Percentiles rank a stretch among this genome's conserved stretches.
Evolutionary conservation across 2,329 filamentous ascomycete genomes (phyloP).

Genomic region (Fusarium austroafricanum): DNA sequence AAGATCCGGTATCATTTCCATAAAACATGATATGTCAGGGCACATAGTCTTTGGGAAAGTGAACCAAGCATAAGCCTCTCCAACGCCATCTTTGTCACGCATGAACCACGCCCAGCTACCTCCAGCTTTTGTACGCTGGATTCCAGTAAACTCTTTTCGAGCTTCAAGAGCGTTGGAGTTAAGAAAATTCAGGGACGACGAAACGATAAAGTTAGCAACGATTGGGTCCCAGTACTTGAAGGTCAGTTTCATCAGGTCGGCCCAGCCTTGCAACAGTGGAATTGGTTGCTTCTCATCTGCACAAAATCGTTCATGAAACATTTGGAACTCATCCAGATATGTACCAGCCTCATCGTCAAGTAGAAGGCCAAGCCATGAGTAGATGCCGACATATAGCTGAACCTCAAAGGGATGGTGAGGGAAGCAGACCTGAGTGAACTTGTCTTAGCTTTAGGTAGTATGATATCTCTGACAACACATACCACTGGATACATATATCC

Average conservation of each 20-base stretch:
- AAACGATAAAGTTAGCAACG: slow-evolving; percentile 20
- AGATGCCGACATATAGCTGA: slow-evolving; percentile 10
- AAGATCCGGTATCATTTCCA: slow-evolving; percentile 20
- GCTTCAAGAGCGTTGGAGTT: slow-evolving; percentile 16
- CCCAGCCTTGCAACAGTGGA: slow-evolving; percentile 12
- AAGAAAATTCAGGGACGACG: slow-evolving; percentile 13
- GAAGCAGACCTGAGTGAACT: slow-evolving; percentile 10
- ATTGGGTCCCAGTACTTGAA: slow-evolving; percentile 22
- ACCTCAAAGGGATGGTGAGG: slow-evolving; percentile 22
- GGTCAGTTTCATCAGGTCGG: background rate
- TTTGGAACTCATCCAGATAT: background rate
- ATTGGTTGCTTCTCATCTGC: background rate
- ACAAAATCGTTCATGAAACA: slow-evolving; percentile 15
- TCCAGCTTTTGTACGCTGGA: slow-evolving; percentile 3
- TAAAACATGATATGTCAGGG: slow-evolving; percentile 8
- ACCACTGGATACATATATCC: slow-evolving; percentile 17
- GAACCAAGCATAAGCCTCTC: slow-evolving; percentile 25
- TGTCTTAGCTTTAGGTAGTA: fast-evolving
- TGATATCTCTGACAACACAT: fast-evolving
- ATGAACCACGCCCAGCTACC: slow-evolving; percentile 26
- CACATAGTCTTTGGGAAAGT: slow-evolving; percentile 3
- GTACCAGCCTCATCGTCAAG: slow-evolving; percentile 11
- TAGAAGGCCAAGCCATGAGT: slow-evolving; percentile 17
- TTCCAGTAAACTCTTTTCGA: background rate
- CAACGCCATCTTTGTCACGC: slow-evolving; percentile 21